Percentiles rank a stretch among this genome's conserved stretches.
phyloP scores from a whole-genome alignment of 768 basidiomycete genomes.

The Zangia roseola region DNA sequence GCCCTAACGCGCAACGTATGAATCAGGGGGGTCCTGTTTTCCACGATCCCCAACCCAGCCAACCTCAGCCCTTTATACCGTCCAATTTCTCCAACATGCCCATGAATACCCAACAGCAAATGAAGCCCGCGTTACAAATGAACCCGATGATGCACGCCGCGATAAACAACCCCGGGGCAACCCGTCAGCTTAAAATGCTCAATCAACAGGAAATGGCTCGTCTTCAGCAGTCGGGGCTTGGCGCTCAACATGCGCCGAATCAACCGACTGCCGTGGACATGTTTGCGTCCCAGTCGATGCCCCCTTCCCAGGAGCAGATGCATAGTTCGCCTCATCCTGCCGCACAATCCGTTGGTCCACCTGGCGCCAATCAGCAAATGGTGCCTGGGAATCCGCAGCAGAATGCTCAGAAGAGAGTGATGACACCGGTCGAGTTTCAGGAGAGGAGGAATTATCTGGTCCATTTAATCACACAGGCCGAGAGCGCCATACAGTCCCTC shows the following conservation, averaged over 20 bases:
- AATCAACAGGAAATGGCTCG: slow-evolving; percentile 41
- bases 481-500: slow-evolving; percentile 9
- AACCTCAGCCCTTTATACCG: slow-evolving; percentile 31
- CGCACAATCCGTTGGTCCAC: slow-evolving; percentile 20
- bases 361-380: slow-evolving; percentile 24
- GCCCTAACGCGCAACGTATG: slow-evolving; percentile 36
- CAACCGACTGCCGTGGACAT: slow-evolving; percentile 43
- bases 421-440: slow-evolving; percentile 22
- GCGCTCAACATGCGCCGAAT: slow-evolving; percentile 36
- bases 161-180: slow-evolving; percentile 25
- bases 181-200: slow-evolving; percentile 45
- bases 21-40: slow-evolving; percentile 34
- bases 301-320: slow-evolving; percentile 40
- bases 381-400: slow-evolving; percentile 19
- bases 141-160: slow-evolving; percentile 40
- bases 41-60: slow-evolving; percentile 36
- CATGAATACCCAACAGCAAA: slow-evolving; percentile 36
- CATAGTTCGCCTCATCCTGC: slow-evolving; percentile 48
- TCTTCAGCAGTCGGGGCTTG: slow-evolving; percentile 30
- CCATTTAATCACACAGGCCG: slow-evolving; percentile 9
- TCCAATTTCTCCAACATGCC: slow-evolving; percentile 40
- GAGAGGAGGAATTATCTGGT: slow-evolving; percentile 19
- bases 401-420: slow-evolving; percentile 24
- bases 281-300: slow-evolving; percentile 48
- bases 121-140: slow-evolving; percentile 31